Conservation (phyloP, 371 early-diverging fungal genomes). For the Cokeromyces recurvatus region DNA sequence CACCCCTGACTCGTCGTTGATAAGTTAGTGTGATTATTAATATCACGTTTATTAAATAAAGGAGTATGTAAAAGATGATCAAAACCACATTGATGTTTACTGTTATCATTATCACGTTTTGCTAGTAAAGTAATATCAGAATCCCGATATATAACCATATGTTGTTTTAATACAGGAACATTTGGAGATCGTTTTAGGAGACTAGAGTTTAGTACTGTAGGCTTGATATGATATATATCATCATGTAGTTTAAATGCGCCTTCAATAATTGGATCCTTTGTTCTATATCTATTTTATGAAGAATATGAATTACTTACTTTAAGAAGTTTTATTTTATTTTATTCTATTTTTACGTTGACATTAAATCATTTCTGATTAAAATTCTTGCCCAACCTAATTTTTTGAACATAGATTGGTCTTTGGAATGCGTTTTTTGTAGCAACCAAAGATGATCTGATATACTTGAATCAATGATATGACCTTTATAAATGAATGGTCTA, state of each 20-base stretch:
- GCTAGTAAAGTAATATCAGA: constrained; percentile 39
- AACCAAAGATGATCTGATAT: too few relatives aligned
- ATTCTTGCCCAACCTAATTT: constrained; percentile 66
- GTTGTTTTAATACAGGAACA: constrained; percentile 15
- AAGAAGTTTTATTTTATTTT: neutral
- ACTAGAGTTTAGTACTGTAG: constrained; percentile 50
- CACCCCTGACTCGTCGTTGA: constrained; percentile 8
- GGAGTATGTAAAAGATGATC: constrained; percentile 4
- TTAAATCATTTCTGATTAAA: constrained; percentile 23
- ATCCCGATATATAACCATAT: constrained; percentile 63
- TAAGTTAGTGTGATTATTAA: neutral
- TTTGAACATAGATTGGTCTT: too few relatives aligned
- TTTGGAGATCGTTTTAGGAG: constrained; percentile 54
- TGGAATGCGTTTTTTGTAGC: neutral
- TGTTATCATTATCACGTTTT: neutral
- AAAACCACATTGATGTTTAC: constrained; percentile 17
- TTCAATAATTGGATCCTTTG: constrained; percentile 46
- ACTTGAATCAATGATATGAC: constrained; percentile 5
- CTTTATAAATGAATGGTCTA: constrained; percentile 7
- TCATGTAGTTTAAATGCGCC: constrained; percentile 56
- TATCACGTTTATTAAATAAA: neutral
- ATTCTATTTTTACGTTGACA: neutral
- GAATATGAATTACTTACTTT: too few relatives aligned
- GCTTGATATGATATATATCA: constrained; percentile 62
- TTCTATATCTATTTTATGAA: constrained; percentile 9